Conservation (phyloP, 345 rosid genomes). For the Populus ilicifolia region DNA sequence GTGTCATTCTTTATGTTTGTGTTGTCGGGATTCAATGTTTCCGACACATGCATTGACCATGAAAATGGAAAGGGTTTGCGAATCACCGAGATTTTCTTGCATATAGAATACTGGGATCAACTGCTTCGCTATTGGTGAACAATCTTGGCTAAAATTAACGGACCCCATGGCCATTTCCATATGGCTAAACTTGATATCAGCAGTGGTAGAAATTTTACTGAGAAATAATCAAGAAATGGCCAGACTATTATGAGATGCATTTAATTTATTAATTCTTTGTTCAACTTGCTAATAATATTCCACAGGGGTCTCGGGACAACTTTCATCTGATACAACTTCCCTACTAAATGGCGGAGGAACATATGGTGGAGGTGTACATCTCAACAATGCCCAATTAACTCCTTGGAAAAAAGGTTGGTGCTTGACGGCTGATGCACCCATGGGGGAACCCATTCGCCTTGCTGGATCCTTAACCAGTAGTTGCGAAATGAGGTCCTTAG, state of each 20-base stretch:
- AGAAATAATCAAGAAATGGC: neutral
- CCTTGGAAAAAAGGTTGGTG: conserved; percentile 84
- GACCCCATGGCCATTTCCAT: neutral
- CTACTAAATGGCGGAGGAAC: conserved; percentile 63
- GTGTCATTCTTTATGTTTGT: neutral
- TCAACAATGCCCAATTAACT: conserved; percentile 85
- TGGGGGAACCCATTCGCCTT: conserved; percentile 68
- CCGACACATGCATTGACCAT: neutral
- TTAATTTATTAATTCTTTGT: neutral
- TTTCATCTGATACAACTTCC: conserved; percentile 60
- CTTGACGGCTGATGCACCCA: conserved; percentile 79
- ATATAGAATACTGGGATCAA: neutral
- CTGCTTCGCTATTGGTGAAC: neutral
- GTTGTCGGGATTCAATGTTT: neutral
- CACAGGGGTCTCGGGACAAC: conserved; percentile 62
- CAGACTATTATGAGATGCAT: neutral
- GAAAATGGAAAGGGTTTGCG: neutral
- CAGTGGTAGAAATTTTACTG: neutral
- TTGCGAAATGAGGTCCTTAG: conserved; percentile 68
- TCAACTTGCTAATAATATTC: conserved; percentile 57
- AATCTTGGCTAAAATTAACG: neutral
- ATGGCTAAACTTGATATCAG: neutral
- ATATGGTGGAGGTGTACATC: conserved; percentile 75
- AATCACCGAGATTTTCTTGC: neutral
- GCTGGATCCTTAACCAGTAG: conserved; percentile 68